A percentile compares a stretch with the other conserved stretches of the same genome.
phyloP scores from a whole-genome alignment of 2,329 filamentous ascomycete species.

The Elsinoe ampelina region DNA sequence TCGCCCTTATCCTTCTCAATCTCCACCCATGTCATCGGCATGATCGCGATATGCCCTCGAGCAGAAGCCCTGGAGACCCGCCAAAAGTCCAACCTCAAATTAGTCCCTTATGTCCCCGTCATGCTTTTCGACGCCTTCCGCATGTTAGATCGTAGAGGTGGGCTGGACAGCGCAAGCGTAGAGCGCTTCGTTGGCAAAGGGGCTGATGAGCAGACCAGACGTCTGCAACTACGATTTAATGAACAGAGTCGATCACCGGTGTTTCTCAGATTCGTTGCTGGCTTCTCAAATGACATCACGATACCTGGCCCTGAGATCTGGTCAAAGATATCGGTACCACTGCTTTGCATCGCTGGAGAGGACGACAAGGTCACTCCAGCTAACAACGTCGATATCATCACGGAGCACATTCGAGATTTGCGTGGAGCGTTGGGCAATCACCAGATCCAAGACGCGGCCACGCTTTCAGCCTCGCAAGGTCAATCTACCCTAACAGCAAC shows the following conservation, averaged over 20 bases:
- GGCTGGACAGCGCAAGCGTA: slow-evolving; percentile 68
- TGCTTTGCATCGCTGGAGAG: slow-evolving; percentile 71
- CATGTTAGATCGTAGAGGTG: slow-evolving; percentile 68
- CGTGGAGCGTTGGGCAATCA: slow-evolving; percentile 7
- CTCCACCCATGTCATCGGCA: slow-evolving; percentile 58
- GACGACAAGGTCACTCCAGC: slow-evolving; percentile 68
- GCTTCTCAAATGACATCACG: slow-evolving; percentile 54
- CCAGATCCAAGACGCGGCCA: not conserved
- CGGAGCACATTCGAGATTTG: slow-evolving; percentile 27
- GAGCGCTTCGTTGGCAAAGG: slow-evolving; percentile 61
- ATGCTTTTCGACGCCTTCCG: slow-evolving; percentile 69
- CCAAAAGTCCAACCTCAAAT: slow-evolving; percentile 40
- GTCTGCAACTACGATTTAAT: slow-evolving; percentile 66
- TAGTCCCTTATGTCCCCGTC: slow-evolving; percentile 58
- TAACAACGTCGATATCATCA: slow-evolving; percentile 60
- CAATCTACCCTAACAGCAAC: not conserved
- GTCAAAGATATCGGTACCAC: slow-evolving; percentile 60
- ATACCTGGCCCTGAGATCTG: slow-evolving; percentile 63
- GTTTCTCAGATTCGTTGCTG: slow-evolving; percentile 72
- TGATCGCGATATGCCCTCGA: slow-evolving; percentile 74
- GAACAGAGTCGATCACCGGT: slow-evolving; percentile 72
- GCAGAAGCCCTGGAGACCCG: slow-evolving; percentile 43
- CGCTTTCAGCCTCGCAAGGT: not conserved
- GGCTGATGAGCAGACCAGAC: slow-evolving; percentile 56
- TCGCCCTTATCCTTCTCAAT: slow-evolving; percentile 45